These are phyloP conservation scores for Lumnitzera racemosa DNA, from an alignment of 345 rosid genomes.

Conservation along the genomic window DNA sequence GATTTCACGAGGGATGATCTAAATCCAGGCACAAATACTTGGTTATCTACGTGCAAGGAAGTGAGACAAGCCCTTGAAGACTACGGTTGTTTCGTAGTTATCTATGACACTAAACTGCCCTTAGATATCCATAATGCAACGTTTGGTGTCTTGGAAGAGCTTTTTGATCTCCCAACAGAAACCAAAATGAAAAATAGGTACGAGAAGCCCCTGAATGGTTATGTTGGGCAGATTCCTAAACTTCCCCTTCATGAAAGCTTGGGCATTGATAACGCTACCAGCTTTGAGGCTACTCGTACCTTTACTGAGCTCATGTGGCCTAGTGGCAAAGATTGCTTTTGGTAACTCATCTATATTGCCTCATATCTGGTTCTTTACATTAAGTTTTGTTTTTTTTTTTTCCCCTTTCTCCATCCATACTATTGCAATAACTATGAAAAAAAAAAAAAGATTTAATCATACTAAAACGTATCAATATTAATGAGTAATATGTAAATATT, in stretches of 20 bases:
- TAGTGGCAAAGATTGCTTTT: slow-evolving; percentile 41
- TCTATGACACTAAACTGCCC: slow-evolving; percentile 24
- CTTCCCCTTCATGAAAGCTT: slow-evolving; percentile 68
- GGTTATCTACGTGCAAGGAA: slow-evolving; percentile 25
- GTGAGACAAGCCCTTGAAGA: slow-evolving; percentile 58
- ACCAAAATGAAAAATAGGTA: slow-evolving; percentile 53
- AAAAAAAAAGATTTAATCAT: too few relatives aligned
- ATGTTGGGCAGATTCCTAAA: slow-evolving; percentile 51
- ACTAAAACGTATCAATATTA: too few relatives aligned
- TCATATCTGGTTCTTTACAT: too few relatives aligned
- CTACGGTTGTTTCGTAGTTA: slow-evolving; percentile 50
- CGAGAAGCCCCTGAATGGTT: slow-evolving; percentile 52
- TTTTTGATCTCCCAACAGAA: slow-evolving; percentile 53
- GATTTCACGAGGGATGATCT: slow-evolving; percentile 18
- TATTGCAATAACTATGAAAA: too few relatives aligned
- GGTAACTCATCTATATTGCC: slow-evolving; percentile 23
- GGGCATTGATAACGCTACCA: slow-evolving; percentile 54
- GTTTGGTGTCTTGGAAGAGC: slow-evolving; percentile 31
- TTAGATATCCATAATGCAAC: slow-evolving; percentile 21
- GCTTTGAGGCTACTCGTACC: slow-evolving; percentile 23
- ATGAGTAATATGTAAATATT: too few relatives aligned
- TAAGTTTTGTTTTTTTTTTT: too few relatives aligned
- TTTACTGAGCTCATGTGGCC: slow-evolving; percentile 72
- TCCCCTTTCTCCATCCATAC: too few relatives aligned
- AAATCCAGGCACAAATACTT: slow-evolving; percentile 38